Percentiles rank a stretch among this genome's conserved stretches.
These are phyloP conservation scores for Ziziphus jujuba DNA, from an alignment of 306 rosid genomes.

Conservation along the genomic window DNA sequence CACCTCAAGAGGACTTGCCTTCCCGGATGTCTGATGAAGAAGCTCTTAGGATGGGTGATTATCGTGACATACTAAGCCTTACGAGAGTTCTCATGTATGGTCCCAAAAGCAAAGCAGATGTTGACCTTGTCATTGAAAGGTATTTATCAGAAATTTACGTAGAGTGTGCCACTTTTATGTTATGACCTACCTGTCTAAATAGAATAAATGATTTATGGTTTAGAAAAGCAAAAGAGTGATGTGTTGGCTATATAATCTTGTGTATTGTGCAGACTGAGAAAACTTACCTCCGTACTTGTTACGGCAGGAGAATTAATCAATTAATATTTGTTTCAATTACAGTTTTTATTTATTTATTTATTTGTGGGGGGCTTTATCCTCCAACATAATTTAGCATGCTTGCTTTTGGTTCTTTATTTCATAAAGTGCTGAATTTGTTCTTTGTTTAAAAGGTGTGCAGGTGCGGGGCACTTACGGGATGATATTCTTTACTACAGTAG, in stretches of 20 bases:
- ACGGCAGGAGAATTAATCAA: not conserved
- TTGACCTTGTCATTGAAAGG: constrained; percentile 81
- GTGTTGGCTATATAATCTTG: not conserved
- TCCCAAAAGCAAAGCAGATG: constrained; percentile 90
- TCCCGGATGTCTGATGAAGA: constrained; percentile 58
- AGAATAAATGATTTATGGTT: too few species aligned
- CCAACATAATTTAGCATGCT: not conserved
- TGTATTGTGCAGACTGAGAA: not conserved
- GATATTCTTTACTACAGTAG: constrained; percentile 68
- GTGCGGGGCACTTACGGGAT: constrained; percentile 84
- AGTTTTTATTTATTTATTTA: too few species aligned
- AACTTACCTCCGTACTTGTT: not conserved
- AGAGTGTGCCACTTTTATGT: not conserved
- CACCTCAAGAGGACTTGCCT: constrained; percentile 38
- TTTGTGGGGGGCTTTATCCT: too few species aligned
- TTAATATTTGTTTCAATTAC: not conserved
- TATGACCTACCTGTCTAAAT: not conserved
- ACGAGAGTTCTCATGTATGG: constrained; percentile 79
- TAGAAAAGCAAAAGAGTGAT: not conserved
- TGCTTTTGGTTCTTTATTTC: not conserved
- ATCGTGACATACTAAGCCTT: constrained; percentile 90
- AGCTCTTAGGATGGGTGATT: constrained; percentile 77
- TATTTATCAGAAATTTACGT: constrained; percentile 15
- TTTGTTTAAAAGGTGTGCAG: constrained; percentile 66
- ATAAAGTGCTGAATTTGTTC: constrained; percentile 27